Conservation (phyloP, 1,139 yeast species). For the Yamadazyma sp. region DNA sequence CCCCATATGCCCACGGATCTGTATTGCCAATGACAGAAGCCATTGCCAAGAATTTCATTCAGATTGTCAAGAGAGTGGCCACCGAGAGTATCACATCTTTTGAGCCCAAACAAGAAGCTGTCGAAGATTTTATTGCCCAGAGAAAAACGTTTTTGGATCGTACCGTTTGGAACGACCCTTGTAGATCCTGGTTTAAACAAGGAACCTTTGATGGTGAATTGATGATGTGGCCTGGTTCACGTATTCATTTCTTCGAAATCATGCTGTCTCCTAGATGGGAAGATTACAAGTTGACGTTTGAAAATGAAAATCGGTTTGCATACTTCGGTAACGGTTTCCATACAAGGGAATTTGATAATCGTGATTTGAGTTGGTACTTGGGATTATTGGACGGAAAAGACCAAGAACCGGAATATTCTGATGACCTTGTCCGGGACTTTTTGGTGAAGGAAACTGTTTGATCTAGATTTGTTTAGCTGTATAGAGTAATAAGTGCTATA, state of each 20-base stretch:
- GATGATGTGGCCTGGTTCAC: slow-evolving; percentile 5
- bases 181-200: slow-evolving; percentile 4
- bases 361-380: slow-evolving; percentile 5
- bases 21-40: slow-evolving; percentile 3
- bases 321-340: slow-evolving; percentile 4
- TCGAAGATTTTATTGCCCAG: slow-evolving; percentile 2
- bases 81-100: slow-evolving; percentile 1
- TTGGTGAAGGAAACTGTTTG: neutral
- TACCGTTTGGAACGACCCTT: slow-evolving; percentile 3
- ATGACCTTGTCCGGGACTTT: slow-evolving; percentile 1
- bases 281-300: slow-evolving; percentile 3
- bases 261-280: slow-evolving; percentile 3
- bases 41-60: slow-evolving; percentile 2
- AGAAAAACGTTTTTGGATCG: slow-evolving; percentile 2
- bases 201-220: slow-evolving; percentile 3
- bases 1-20: slow-evolving; percentile 3
- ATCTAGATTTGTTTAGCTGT: too few species aligned
- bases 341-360: slow-evolving; percentile 2
- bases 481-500: too few species aligned
- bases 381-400: slow-evolving; percentile 3
- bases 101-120: slow-evolving; percentile 4
- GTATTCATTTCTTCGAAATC: slow-evolving; percentile 3
- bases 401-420: slow-evolving; percentile 3
- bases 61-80: slow-evolving; percentile 1
- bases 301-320: slow-evolving; percentile 1